These are phyloP conservation scores for Lipomyces anomalus DNA, from an alignment of 805 yeast genomes.

Conservation along the genomic window DNA sequence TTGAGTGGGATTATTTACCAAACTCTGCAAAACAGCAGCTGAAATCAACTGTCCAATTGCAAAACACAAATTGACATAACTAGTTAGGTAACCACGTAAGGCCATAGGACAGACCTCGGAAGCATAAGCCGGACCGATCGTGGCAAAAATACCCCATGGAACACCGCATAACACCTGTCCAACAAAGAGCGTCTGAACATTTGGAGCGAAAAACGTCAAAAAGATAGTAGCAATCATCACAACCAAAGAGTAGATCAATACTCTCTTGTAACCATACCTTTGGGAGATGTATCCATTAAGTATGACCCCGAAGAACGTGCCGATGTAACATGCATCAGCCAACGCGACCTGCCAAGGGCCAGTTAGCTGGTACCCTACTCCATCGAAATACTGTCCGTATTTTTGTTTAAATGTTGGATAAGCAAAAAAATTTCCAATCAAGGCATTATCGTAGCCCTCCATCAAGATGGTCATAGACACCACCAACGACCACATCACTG, in stretches of 20 bases:
- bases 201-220: constrained; percentile 44
- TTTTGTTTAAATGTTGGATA: constrained; percentile 41
- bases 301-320: constrained; percentile 44
- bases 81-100: constrained; percentile 45
- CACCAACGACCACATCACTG: constrained; percentile 44
- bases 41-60: constrained; percentile 52
- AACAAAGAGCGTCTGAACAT: constrained; percentile 35
- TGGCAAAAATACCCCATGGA: constrained; percentile 51
- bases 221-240: constrained; percentile 39
- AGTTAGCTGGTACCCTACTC: too few species aligned
- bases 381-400: constrained; percentile 35
- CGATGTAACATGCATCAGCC: constrained; percentile 33
- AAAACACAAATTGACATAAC: constrained; percentile 49
- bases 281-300: constrained; percentile 43
- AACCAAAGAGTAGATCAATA: constrained; percentile 36
- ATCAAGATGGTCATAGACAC: constrained; percentile 42
- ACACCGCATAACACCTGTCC: constrained; percentile 38
- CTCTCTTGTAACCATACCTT: constrained; percentile 42
- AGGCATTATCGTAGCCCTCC: constrained; percentile 46
- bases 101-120: constrained; percentile 54
- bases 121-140: constrained; percentile 48
- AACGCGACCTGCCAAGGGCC: constrained; percentile 30
- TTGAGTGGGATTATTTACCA: constrained; percentile 27
- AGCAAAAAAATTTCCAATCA: constrained; percentile 42
- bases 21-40: constrained; percentile 32